Conservation (phyloP, 306 rosid species). For the Neltuma alba region DNA sequence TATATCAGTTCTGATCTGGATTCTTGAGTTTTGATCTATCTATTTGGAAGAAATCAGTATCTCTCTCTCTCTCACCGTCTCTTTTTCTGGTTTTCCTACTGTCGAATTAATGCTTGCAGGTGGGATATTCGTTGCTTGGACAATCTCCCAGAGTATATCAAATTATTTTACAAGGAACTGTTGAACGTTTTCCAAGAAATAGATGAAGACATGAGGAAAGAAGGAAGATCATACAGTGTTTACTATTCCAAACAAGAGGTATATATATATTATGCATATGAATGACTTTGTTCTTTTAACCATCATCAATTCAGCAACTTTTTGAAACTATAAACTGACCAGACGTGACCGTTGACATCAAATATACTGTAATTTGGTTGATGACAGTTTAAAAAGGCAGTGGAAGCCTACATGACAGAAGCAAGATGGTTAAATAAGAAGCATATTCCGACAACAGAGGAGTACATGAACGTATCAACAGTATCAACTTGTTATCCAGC, state of each 20-base stretch:
- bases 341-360: too few species aligned
- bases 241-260: conserved; percentile 38
- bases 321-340: too few species aligned
- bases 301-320: too few species aligned
- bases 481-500: not conserved
- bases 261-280: not conserved
- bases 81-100: not conserved
- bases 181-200: conserved; percentile 31
- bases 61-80: not conserved
- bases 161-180: not conserved
- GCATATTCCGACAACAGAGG: conserved; percentile 36
- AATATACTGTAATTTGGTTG: not conserved
- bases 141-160: conserved; percentile 10
- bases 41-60: not conserved
- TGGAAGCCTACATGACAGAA: conserved; percentile 19
- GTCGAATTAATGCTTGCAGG: not conserved
- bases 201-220: conserved; percentile 22
- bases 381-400: conserved; percentile 6
- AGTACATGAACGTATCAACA: conserved; percentile 23
- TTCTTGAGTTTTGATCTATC: not conserved
- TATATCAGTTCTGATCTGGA: not conserved
- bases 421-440: conserved; percentile 36
- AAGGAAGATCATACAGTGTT: conserved; percentile 27
- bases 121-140: conserved; percentile 19
- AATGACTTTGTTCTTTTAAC: not conserved